Conservation (phyloP, 306 rosid genomes). For the Lathyrus sativus region DNA sequence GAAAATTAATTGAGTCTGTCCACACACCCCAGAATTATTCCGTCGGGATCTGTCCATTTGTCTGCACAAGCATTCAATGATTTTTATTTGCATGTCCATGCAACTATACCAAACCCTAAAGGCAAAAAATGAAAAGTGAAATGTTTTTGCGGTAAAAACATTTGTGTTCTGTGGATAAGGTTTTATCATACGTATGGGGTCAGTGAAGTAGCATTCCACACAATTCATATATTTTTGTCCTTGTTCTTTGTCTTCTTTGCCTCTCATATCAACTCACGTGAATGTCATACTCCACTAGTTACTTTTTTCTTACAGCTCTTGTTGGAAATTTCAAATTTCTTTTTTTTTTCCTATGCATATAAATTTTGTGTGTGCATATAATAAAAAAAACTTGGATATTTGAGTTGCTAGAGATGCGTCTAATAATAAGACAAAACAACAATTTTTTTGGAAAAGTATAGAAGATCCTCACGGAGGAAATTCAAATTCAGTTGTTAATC, state of each 20-base stretch:
- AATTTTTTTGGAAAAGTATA: background rate
- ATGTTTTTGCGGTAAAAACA: conserved; percentile 25
- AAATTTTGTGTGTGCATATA: no score
- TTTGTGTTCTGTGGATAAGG: conserved; percentile 61
- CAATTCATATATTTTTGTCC: conserved; percentile 55
- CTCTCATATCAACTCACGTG: conserved; percentile 70
- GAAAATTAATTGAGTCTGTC: conserved; percentile 4
- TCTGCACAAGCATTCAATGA: conserved; percentile 51
- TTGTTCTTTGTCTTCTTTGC: conserved; percentile 55
- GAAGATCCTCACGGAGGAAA: background rate
- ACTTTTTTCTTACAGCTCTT: background rate
- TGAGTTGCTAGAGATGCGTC: background rate
- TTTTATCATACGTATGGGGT: conserved; percentile 67
- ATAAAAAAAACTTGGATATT: no score
- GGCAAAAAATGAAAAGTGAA: background rate
- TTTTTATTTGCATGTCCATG: conserved; percentile 40
- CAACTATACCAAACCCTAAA: background rate
- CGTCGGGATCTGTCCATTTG: conserved; percentile 44
- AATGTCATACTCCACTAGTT: conserved; percentile 41
- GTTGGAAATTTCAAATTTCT: background rate
- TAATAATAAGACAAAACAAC: background rate
- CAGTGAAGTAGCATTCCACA: conserved; percentile 70
- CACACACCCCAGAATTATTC: conserved; percentile 16
- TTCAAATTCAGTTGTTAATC: background rate
- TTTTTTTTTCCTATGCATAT: no score